These are phyloP conservation scores for Datisca glomerata DNA, from an alignment of 306 rosid species.

Conservation along the genomic window DNA sequence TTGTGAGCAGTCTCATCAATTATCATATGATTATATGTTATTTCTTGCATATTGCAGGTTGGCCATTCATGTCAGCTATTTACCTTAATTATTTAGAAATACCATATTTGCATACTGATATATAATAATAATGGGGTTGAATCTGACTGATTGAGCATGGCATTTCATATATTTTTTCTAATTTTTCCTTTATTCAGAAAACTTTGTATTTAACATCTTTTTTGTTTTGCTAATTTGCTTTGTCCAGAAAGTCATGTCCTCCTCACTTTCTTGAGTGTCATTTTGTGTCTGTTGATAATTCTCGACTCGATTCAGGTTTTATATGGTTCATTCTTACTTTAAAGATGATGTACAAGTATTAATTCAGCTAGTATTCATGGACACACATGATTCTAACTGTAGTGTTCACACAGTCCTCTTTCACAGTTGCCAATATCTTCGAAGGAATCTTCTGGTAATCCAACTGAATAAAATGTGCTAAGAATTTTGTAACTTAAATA, in stretches of 20 bases:
- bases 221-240: slow-evolving; percentile 2
- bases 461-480: too few relatives aligned
- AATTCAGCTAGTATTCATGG: slow-evolving; percentile 99
- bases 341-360: slow-evolving; percentile 98
- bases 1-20: slow-evolving; percentile 76
- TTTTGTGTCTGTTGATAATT: slow-evolving; percentile 6
- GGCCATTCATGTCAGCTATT: slow-evolving; percentile 4
- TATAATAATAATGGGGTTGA: too few relatives aligned
- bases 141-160: too few relatives aligned
- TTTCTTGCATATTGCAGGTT: slow-evolving; percentile 79
- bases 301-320: slow-evolving; percentile 80
- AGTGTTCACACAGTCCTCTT: slow-evolving; percentile 91
- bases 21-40: slow-evolving; percentile 94
- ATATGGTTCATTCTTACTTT: slow-evolving; percentile 98
- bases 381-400: slow-evolving; percentile 95
- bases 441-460: slow-evolving; percentile 96
- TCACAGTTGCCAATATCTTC: slow-evolving; percentile 93
- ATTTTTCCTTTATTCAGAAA: too few relatives aligned
- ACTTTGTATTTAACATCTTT: neutral
- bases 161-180: too few relatives aligned
- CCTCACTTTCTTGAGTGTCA: too few relatives aligned
- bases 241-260: neutral
- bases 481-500: too few relatives aligned
- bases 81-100: neutral
- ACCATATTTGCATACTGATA: neutral